phyloP scores from a whole-genome alignment of 2,329 filamentous ascomycete genomes.

The Colletotrichum gigasporum region DNA sequence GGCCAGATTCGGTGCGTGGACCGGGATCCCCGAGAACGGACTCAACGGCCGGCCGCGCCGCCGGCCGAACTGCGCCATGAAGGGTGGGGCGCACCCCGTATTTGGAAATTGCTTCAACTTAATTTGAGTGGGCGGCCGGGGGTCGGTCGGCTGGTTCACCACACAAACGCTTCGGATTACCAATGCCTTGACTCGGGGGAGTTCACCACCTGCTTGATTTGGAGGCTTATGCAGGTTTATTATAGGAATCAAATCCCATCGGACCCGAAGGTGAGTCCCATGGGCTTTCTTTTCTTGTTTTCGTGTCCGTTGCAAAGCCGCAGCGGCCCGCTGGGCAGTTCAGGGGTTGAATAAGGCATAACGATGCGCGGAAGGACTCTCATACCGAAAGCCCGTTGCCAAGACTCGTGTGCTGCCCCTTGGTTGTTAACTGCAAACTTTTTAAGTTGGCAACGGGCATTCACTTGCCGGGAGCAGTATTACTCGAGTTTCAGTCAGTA shows the following conservation, averaged over 20 bases:
- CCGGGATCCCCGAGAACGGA: conserved; percentile 5
- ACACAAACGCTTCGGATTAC: conserved; percentile 1
- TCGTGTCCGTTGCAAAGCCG: too few relatives aligned
- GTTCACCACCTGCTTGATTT: not conserved
- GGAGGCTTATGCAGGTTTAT: not conserved
- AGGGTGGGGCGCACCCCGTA: conserved; percentile 20
- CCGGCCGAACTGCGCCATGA: not conserved
- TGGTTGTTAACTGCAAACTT: too few relatives aligned
- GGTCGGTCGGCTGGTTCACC: not conserved
- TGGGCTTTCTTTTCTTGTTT: not conserved
- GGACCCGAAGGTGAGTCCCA: too few relatives aligned
- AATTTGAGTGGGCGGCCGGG: not conserved
- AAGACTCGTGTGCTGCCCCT: not conserved
- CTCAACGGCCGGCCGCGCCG: conserved; percentile 6
- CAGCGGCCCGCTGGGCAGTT: not conserved
- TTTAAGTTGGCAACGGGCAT: too few relatives aligned
- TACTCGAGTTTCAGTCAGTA: too few relatives aligned
- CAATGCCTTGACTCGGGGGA: conserved; percentile 10
- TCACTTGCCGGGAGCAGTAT: too few relatives aligned
- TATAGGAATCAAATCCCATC: not conserved
- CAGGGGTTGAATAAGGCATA: not conserved
- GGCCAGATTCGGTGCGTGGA: not conserved
- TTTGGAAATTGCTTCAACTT: conserved; percentile 17
- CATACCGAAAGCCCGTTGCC: not conserved
- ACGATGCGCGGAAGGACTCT: not conserved